These are phyloP conservation scores for Berberis thunbergii DNA, from an alignment of 164 flowering plant genomes.

Conservation along the genomic window DNA sequence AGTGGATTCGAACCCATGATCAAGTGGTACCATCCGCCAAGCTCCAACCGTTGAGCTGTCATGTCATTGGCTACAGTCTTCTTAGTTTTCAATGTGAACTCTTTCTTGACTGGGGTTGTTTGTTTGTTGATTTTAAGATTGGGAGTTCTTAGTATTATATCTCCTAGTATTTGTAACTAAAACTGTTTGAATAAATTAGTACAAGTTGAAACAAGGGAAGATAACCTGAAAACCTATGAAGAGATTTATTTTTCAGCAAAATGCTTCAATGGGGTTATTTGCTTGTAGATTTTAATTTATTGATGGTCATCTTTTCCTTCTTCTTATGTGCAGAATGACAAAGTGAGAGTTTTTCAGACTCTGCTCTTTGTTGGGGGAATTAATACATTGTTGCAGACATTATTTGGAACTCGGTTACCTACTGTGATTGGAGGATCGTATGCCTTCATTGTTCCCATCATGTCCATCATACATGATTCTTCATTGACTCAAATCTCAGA, in stretches of 20 bases:
- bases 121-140: too few relatives aligned
- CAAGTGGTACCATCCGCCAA: too few relatives aligned
- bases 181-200: too few relatives aligned
- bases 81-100: too few relatives aligned
- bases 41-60: too few relatives aligned
- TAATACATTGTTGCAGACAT: conserved; percentile 82
- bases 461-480: conserved; percentile 85
- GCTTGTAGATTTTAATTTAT: neutral
- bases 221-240: neutral
- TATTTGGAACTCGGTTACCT: conserved; percentile 89
- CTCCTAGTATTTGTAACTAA: too few relatives aligned
- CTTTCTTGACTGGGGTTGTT: too few relatives aligned
- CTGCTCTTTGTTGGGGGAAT: conserved; percentile 80
- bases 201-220: too few relatives aligned
- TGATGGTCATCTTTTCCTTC: neutral
- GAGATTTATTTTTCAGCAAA: neutral
- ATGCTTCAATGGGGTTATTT: neutral
- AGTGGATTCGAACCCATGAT: too few relatives aligned
- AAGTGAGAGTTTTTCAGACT: conserved; percentile 89
- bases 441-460: conserved; percentile 88
- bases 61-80: too few relatives aligned
- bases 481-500: conserved; percentile 48
- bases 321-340: conserved; percentile 48
- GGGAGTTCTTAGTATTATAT: too few relatives aligned
- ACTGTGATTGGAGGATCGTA: conserved; percentile 88